phyloP scores from a whole-genome alignment of 1,284 basidiomycete genomes.

The Apiotrichum laibachii region DNA sequence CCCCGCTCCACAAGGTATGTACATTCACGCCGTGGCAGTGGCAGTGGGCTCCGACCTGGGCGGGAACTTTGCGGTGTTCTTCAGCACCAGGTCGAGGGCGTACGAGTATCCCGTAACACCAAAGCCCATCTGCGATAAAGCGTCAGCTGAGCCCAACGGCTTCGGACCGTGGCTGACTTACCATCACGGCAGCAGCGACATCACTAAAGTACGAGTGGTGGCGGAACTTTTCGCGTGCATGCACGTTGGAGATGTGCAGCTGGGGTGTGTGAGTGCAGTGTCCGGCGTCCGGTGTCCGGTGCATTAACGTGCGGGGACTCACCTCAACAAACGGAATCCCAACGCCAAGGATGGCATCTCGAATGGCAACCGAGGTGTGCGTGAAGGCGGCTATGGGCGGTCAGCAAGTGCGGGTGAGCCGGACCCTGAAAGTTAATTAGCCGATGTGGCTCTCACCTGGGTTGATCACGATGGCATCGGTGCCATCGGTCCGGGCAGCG shows the following conservation, averaged over 20 bases:
- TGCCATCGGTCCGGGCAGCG: slow-evolving; percentile 31
- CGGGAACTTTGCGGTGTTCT: slow-evolving; percentile 27
- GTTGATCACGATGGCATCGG: slow-evolving; percentile 45
- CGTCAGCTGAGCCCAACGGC: slow-evolving; percentile 1
- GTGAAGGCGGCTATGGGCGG: slow-evolving; percentile 26
- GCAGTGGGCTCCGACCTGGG: not conserved
- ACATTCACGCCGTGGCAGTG: not conserved
- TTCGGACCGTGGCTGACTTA: not conserved
- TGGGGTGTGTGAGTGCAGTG: slow-evolving; percentile 3
- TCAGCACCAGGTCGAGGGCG: slow-evolving; percentile 24
- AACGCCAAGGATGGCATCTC: slow-evolving; percentile 42
- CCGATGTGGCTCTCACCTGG: slow-evolving; percentile 25
- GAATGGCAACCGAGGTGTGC: slow-evolving; percentile 44
- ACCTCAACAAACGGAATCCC: slow-evolving; percentile 47
- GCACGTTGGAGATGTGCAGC: slow-evolving; percentile 46
- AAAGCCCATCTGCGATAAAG: slow-evolving; percentile 18
- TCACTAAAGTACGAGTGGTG: slow-evolving; percentile 48
- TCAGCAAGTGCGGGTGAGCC: not conserved
- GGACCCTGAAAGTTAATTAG: not conserved
- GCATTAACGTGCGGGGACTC: not conserved
- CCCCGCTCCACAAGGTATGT: not conserved
- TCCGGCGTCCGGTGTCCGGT: no score
- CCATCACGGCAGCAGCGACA: slow-evolving; percentile 31
- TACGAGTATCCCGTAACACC: slow-evolving; percentile 25
- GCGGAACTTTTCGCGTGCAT: slow-evolving; percentile 46